A percentile compares a stretch with the other conserved stretches of the same genome.
Conservation (phyloP, 2,329 filamentous ascomycete species). For the Stemphylium beticola region DNA sequence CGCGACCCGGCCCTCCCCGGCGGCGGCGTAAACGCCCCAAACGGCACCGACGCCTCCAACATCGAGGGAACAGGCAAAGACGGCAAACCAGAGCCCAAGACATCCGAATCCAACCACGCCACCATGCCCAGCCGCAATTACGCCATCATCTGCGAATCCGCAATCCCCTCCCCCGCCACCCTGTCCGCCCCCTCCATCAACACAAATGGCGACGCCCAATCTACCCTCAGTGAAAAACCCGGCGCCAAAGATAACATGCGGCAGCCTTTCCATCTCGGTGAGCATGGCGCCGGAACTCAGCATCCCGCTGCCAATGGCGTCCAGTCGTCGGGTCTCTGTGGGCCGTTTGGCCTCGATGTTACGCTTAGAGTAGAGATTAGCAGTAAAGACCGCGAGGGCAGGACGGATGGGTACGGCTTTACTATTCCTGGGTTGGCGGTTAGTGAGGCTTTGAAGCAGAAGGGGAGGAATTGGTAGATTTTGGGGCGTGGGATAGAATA, state of each 20-base stretch:
- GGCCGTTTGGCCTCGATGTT: slow-evolving; percentile 55
- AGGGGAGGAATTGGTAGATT: slow-evolving; percentile 26
- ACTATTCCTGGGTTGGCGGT: slow-evolving; percentile 53
- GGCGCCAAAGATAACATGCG: slow-evolving; percentile 65
- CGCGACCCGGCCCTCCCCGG: slow-evolving; percentile 57
- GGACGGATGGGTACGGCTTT: slow-evolving; percentile 59
- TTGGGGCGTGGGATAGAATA: too few relatives aligned
- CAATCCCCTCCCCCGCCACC: slow-evolving; percentile 30
- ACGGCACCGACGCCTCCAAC: slow-evolving; percentile 25
- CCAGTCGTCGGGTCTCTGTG: slow-evolving; percentile 51
- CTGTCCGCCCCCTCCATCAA: slow-evolving; percentile 17
- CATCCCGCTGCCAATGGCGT: slow-evolving; percentile 71
- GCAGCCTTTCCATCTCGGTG: slow-evolving; percentile 74
- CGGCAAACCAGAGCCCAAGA: slow-evolving; percentile 58
- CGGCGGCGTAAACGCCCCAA: slow-evolving; percentile 31
- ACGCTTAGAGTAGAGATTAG: slow-evolving; percentile 57
- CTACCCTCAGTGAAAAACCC: slow-evolving; percentile 33
- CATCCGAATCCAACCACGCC: slow-evolving; percentile 75
- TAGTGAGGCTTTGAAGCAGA: slow-evolving; percentile 15
- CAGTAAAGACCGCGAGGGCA: slow-evolving; percentile 51
- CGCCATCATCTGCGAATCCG: slow-evolving; percentile 65
- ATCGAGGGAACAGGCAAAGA: slow-evolving; percentile 31
- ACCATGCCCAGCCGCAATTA: slow-evolving; percentile 79
- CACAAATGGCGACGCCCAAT: slow-evolving; percentile 37
- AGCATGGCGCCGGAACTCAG: slow-evolving; percentile 75